Evolutionary conservation across 2,329 filamentous ascomycete genomes (phyloP).

Genomic region (Fusarium sp.): DNA sequence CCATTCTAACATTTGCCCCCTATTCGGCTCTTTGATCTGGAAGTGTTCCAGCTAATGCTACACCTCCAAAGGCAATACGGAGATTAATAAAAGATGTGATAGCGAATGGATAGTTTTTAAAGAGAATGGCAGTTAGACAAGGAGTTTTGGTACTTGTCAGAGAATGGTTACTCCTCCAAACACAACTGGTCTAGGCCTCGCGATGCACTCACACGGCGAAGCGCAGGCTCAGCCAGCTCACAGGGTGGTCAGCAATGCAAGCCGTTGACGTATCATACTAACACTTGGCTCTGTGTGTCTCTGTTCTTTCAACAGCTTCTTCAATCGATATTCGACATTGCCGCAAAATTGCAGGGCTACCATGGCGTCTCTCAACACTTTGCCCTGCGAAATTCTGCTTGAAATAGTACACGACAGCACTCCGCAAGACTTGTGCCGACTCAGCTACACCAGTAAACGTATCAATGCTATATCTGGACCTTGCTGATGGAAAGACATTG

Average conservation of each 20-base stretch:
- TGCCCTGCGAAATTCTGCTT: slow-evolving; percentile 5
- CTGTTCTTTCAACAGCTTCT: no score
- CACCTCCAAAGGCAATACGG: no score
- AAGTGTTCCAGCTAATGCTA: neutral
- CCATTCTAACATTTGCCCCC: neutral
- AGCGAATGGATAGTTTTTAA: no score
- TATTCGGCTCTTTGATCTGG: neutral
- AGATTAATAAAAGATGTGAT: no score
- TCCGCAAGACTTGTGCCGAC: slow-evolving; percentile 6
- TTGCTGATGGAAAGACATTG: slow-evolving; percentile 21
- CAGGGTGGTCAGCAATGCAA: neutral
- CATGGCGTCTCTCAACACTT: neutral
- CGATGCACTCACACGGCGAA: no score
- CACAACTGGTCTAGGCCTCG: no score
- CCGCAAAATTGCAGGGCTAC: rapidly evolving
- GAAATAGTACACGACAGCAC: neutral
- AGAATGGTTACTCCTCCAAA: no score
- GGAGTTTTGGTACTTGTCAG: no score
- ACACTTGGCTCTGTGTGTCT: no score
- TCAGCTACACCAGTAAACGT: slow-evolving; percentile 10
- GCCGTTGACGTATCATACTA: neutral
- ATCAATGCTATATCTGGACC: neutral
- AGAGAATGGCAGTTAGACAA: no score
- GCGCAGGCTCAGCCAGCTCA: neutral
- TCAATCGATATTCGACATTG: rapidly evolving